These are phyloP conservation scores for Cytospora leucostoma DNA, from an alignment of 2,329 filamentous ascomycete genomes.

Conservation along the genomic window DNA sequence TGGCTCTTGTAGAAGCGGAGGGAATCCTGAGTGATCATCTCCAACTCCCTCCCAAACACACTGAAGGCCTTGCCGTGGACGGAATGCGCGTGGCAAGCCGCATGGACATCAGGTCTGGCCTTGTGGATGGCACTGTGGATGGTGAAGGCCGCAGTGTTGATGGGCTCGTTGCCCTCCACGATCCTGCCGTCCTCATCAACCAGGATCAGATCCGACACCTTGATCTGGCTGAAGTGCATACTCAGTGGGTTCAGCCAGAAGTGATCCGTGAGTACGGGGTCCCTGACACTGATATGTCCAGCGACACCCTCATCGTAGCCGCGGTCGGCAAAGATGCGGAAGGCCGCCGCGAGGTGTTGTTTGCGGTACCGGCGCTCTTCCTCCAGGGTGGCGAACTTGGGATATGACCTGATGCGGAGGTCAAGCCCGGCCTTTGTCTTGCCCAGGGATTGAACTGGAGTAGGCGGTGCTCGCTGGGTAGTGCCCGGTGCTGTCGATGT, in stretches of 20 bases:
- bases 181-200: conserved; percentile 62
- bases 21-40: conserved; percentile 69
- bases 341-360: conserved; percentile 59
- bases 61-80: conserved; percentile 67
- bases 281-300: conserved; percentile 53
- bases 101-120: conserved; percentile 63
- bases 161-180: conserved; percentile 64
- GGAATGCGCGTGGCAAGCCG: conserved; percentile 69
- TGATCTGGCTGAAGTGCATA: conserved; percentile 65
- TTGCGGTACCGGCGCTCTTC: conserved; percentile 59
- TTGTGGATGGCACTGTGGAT: conserved; percentile 70
- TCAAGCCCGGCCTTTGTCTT: conserved; percentile 20
- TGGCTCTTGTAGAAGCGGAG: conserved; percentile 67
- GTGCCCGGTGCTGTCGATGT: background rate
- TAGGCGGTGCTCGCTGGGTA: background rate
- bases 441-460: conserved; percentile 14
- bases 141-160: conserved; percentile 69
- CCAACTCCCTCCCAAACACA: conserved; percentile 61
- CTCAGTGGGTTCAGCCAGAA: conserved; percentile 57
- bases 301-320: conserved; percentile 63
- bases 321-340: conserved; percentile 61
- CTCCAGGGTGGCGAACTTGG: conserved; percentile 51
- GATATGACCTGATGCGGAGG: conserved; percentile 48
- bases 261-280: conserved; percentile 30
- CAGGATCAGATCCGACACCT: conserved; percentile 68